These are phyloP conservation scores for Barbarea vulgaris DNA, from an alignment of 345 rosid species.

Conservation along the genomic window DNA sequence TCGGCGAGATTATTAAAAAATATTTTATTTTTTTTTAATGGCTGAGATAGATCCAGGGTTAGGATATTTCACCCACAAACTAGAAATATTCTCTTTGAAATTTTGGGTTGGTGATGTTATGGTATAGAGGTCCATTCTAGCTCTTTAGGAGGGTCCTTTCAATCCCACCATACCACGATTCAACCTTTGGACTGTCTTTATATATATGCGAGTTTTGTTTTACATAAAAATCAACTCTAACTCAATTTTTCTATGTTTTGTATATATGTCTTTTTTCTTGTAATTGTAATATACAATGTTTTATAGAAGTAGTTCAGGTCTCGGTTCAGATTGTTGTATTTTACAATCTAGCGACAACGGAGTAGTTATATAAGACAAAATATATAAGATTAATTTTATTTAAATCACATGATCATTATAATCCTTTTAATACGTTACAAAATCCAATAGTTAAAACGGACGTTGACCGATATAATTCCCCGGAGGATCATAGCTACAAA, in stretches of 20 bases:
- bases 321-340: too few species aligned
- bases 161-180: neutral
- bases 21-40: too few species aligned
- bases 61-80: neutral
- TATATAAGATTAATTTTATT: neutral
- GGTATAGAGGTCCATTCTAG: neutral
- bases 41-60: neutral
- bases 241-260: neutral
- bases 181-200: neutral
- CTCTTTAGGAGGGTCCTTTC: neutral
- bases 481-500: conserved; percentile 63
- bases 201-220: neutral
- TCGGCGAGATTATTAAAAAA: neutral
- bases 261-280: neutral
- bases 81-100: neutral
- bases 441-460: conserved; percentile 40
- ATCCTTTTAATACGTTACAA: neutral
- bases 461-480: conserved; percentile 54
- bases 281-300: neutral
- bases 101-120: neutral
- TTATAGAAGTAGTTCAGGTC: too few species aligned
- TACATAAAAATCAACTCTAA: neutral
- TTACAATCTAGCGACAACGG: neutral
- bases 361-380: neutral
- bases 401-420: neutral